Conservation (phyloP, 305 asterid genomes). For the Fraxinus baroniana region DNA sequence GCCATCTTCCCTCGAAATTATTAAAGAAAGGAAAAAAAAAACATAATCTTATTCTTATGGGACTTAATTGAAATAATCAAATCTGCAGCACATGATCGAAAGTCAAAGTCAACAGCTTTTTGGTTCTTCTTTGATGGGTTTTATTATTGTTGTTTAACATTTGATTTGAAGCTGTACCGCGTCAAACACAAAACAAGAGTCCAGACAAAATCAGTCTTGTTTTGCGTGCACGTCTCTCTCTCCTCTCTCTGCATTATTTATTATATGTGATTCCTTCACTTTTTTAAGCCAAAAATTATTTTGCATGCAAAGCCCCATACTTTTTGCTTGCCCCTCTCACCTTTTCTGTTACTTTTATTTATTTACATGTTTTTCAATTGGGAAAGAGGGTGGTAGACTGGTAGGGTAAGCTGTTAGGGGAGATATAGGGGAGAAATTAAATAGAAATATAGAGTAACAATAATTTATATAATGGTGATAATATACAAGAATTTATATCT, state of each 20-base stretch:
- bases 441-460: no score
- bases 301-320: slow-evolving; percentile 14
- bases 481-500: no score
- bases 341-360: background rate
- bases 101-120: slow-evolving; percentile 66
- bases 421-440: background rate
- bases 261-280: slow-evolving; percentile 2
- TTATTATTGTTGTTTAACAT: slow-evolving; percentile 13
- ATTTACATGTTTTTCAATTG: background rate
- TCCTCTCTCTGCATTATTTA: slow-evolving; percentile 14
- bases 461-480: no score
- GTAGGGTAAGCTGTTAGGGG: background rate
- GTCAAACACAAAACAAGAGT: slow-evolving; percentile 48
- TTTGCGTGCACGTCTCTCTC: slow-evolving; percentile 43
- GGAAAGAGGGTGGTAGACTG: background rate
- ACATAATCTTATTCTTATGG: background rate
- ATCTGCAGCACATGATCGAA: slow-evolving; percentile 42
- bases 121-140: slow-evolving; percentile 13
- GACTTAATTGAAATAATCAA: background rate
- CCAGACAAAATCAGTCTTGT: slow-evolving; percentile 55
- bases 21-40: background rate
- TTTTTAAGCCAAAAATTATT: slow-evolving; percentile 11
- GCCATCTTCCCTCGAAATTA: slow-evolving; percentile 37
- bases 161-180: slow-evolving; percentile 51
- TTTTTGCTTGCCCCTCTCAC: background rate